phyloP scores from a whole-genome alignment of 352 stramenopile species.

The Globisporangium solare region DNA sequence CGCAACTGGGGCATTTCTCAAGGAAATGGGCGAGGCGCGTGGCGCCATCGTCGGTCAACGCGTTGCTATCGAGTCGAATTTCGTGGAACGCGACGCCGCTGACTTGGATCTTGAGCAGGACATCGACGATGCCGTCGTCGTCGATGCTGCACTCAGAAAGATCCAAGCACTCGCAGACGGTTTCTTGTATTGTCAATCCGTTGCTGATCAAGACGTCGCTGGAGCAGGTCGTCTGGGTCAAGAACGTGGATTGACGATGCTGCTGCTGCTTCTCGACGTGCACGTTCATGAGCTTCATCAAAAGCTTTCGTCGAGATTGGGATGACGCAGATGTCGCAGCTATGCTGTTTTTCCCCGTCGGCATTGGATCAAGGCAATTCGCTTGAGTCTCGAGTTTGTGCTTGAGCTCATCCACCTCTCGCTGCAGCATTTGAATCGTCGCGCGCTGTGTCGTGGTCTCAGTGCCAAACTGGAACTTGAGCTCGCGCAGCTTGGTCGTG shows the following conservation, averaged over 20 bases:
- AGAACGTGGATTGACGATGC: slow-evolving; percentile 36
- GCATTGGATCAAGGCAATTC: neutral
- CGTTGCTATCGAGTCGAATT: slow-evolving; percentile 33
- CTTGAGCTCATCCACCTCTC: slow-evolving; percentile 34
- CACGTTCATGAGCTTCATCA: slow-evolving; percentile 42
- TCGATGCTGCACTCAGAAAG: slow-evolving; percentile 28
- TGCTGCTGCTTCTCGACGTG: slow-evolving; percentile 24
- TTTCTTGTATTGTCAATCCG: slow-evolving; percentile 1
- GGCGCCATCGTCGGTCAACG: slow-evolving; percentile 33
- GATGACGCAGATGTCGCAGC: neutral
- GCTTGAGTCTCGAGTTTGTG: slow-evolving; percentile 14
- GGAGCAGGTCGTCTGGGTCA: slow-evolving; percentile 30
- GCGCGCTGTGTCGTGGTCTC: slow-evolving; percentile 30
- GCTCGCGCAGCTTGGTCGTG: slow-evolving; percentile 34
- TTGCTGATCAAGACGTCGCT: slow-evolving; percentile 38
- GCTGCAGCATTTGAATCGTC: slow-evolving; percentile 30
- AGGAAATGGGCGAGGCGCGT: slow-evolving; percentile 38
- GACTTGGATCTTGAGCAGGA: slow-evolving; percentile 41
- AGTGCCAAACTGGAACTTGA: slow-evolving; percentile 26
- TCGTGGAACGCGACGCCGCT: slow-evolving; percentile 25
- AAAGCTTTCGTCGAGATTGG: slow-evolving; percentile 21
- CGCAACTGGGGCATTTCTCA: slow-evolving; percentile 18
- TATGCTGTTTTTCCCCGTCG: slow-evolving; percentile 4
- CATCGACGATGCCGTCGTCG: slow-evolving; percentile 33
- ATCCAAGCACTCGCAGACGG: slow-evolving; percentile 15